A percentile compares a stretch with the other conserved stretches of the same genome.
phyloP scores from a whole-genome alignment of 306 rosid genomes.

The Rosa persica region DNA sequence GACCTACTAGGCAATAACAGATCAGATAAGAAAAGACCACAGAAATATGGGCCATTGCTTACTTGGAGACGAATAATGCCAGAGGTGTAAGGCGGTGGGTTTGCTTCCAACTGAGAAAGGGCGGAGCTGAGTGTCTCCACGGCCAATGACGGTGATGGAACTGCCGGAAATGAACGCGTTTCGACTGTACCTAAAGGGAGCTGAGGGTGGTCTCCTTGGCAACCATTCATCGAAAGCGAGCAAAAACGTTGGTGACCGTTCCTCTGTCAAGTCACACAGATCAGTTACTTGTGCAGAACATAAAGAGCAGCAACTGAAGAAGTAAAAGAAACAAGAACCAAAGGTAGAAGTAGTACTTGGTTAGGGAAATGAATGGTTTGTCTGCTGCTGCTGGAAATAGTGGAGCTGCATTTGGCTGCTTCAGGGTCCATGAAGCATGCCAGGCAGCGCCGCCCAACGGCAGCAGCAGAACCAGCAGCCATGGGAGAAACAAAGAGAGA shows the following conservation, averaged over 20 bases:
- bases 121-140: conserved; percentile 54
- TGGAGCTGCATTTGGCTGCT: conserved; percentile 25
- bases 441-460: conserved; percentile 24
- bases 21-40: conserved; percentile 1
- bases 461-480: conserved; percentile 18
- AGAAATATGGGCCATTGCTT: neutral
- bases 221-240: conserved; percentile 73
- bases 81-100: conserved; percentile 54
- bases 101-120: conserved; percentile 49
- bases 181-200: conserved; percentile 52
- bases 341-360: conserved; percentile 16
- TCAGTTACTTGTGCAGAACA: neutral
- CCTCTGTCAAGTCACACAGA: conserved; percentile 3
- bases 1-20: conserved; percentile 1
- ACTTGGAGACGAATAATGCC: conserved; percentile 75
- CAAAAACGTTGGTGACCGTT: conserved; percentile 30
- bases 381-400: conserved; percentile 14
- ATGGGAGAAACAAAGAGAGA: conserved; percentile 6
- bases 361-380: conserved; percentile 27
- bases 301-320: neutral
- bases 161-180: conserved; percentile 50
- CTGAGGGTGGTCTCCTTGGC: conserved; percentile 35
- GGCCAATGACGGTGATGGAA: conserved; percentile 57
- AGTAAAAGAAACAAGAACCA: neutral
- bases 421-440: conserved; percentile 27